A percentile compares a stretch with the other conserved stretches of the same genome.
These are phyloP conservation scores for Cyberlindnera mycetangii DNA, from an alignment of 805 yeast species.

Conservation along the genomic window DNA sequence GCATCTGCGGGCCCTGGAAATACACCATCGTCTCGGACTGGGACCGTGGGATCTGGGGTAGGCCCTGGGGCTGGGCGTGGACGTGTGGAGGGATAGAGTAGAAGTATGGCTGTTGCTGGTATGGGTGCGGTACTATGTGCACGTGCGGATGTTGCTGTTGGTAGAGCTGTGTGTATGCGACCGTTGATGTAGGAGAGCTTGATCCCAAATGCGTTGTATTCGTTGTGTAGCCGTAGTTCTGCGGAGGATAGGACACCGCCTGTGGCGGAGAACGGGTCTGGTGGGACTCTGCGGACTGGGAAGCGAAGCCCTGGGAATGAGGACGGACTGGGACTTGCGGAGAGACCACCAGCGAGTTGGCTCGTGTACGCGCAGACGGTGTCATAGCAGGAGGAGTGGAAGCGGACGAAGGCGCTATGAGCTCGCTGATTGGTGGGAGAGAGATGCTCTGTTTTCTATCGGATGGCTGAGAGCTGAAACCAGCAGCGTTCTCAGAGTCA, in stretches of 20 bases:
- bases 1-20: too few species aligned
- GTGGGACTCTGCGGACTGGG: neutral
- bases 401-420: constrained; percentile 4
- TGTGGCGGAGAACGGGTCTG: neutral
- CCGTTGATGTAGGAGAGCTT: neutral
- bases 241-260: neutral
- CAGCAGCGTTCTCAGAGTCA: neutral
- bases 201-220: neutral
- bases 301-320: neutral
- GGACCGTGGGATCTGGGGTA: neutral
- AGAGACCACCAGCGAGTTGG: neutral
- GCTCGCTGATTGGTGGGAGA: constrained; percentile 15
- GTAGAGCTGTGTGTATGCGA: neutral
- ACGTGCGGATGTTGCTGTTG: neutral
- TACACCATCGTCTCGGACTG: neutral
- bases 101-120: neutral
- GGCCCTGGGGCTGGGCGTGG: neutral
- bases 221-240: neutral
- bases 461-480: neutral
- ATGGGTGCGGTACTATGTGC: neutral
- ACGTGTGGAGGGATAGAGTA: neutral
- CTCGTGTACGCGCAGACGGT: neutral
- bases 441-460: constrained; percentile 2
- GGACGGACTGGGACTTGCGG: neutral
- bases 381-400: neutral